These are phyloP conservation scores for Candida maesae DNA, from an alignment of 805 yeast species.

Conservation along the genomic window DNA sequence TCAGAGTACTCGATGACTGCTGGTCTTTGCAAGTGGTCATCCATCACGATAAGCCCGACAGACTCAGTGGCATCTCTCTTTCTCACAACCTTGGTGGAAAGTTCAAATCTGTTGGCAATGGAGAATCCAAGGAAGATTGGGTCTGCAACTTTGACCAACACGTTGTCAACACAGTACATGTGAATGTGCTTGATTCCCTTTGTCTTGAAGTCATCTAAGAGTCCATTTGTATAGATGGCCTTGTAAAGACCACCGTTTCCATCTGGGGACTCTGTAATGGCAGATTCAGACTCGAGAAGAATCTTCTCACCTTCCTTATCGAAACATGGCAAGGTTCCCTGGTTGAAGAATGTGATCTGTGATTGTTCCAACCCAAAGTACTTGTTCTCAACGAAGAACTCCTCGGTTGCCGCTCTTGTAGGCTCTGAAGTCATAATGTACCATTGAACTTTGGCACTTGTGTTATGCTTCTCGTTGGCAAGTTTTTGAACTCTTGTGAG, in stretches of 20 bases:
- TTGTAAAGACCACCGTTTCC: constrained; percentile 97
- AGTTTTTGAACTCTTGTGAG: constrained; percentile 58
- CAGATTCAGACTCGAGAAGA: constrained; percentile 50
- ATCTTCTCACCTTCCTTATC: constrained; percentile 64
- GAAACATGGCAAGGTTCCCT: constrained; percentile 93
- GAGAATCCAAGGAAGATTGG: constrained; percentile 85
- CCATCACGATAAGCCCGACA: constrained; percentile 87
- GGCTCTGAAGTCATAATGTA: constrained; percentile 95
- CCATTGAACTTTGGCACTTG: constrained; percentile 57
- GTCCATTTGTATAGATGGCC: constrained; percentile 62
- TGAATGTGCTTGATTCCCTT: constrained; percentile 85
- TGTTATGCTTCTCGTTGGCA: constrained; percentile 34
- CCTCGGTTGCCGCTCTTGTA: constrained; percentile 71
- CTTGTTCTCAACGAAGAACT: constrained; percentile 54
- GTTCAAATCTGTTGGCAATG: constrained; percentile 55
- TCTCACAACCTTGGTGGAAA: constrained; percentile 93
- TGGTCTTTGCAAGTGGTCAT: constrained; percentile 51
- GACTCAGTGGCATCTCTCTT: constrained; percentile 83
- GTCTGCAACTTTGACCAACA: constrained; percentile 88
- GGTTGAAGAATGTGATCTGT: constrained; percentile 81
- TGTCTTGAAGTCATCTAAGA: constrained; percentile 61
- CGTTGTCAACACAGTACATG: constrained; percentile 96
- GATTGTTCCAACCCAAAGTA: constrained; percentile 65
- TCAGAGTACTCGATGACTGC: constrained; percentile 96
- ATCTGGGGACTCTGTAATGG: constrained; percentile 85